phyloP scores from a whole-genome alignment of 495 filamentous ascomycete genomes.

The Beverwykella pulmonaria region DNA sequence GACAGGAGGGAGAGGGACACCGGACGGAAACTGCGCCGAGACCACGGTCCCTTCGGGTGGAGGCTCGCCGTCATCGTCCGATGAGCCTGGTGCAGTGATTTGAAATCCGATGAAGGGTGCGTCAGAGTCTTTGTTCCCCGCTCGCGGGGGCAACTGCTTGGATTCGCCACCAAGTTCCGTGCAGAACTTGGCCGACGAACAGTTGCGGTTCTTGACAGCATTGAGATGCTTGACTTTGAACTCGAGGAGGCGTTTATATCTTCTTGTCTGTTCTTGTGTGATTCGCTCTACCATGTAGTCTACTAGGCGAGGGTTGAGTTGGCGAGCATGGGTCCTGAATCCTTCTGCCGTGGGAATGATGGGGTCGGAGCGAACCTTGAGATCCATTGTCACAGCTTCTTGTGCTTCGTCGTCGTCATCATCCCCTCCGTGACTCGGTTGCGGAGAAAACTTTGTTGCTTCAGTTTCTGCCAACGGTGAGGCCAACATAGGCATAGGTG shows the following conservation, averaged over 20 bases:
- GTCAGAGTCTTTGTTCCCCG: slow-evolving; percentile 44
- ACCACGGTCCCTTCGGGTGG: slow-evolving; percentile 68
- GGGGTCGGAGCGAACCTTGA: slow-evolving; percentile 52
- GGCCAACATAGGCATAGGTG: slow-evolving; percentile 58
- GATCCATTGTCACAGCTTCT: slow-evolving; percentile 42
- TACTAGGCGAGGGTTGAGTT: slow-evolving; percentile 70
- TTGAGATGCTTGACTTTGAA: slow-evolving; percentile 70
- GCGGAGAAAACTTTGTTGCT: slow-evolving; percentile 38
- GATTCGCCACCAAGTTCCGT: slow-evolving; percentile 64
- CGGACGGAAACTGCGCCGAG: slow-evolving; percentile 72
- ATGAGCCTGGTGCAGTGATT: slow-evolving; percentile 48
- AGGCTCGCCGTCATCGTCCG: slow-evolving; percentile 64
- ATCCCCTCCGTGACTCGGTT: slow-evolving; percentile 53
- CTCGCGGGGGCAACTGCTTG: slow-evolving; percentile 52
- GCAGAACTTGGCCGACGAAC: slow-evolving; percentile 64
- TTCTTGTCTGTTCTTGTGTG: slow-evolving; percentile 73
- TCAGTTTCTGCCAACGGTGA: slow-evolving; percentile 45
- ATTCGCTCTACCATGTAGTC: slow-evolving; percentile 79
- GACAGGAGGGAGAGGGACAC: slow-evolving; percentile 83
- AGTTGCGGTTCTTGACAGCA: slow-evolving; percentile 57
- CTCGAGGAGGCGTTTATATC: slow-evolving; percentile 79
- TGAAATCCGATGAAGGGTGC: slow-evolving; percentile 54
- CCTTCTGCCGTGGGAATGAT: slow-evolving; percentile 73
- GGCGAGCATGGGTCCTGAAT: slow-evolving; percentile 73
- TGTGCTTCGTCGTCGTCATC: slow-evolving; percentile 57